phyloP scores from a whole-genome alignment of 1,284 basidiomycete species.

The Ganoderma lucidum region DNA sequence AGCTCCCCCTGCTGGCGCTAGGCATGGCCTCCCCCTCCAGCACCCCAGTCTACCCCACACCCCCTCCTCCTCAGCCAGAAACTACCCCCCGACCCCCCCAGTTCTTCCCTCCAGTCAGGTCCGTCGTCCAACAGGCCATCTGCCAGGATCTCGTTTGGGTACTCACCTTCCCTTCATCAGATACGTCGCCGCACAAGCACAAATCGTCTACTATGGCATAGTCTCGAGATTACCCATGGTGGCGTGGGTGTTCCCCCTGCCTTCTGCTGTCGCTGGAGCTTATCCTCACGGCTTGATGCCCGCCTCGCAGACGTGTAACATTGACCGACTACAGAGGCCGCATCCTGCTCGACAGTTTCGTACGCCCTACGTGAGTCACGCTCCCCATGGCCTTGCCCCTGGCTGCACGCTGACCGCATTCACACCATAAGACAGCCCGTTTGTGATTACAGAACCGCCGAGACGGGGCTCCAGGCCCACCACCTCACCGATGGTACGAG shows the following conservation, averaged over 20 bases:
- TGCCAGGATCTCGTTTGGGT: background rate
- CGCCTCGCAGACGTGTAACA: slow-evolving; percentile 44
- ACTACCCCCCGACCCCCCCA: slow-evolving; percentile 10
- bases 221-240: slow-evolving; percentile 55
- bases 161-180: slow-evolving; percentile 34
- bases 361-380: slow-evolving; percentile 58
- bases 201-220: slow-evolving; percentile 53
- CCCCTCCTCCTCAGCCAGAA: slow-evolving; percentile 12
- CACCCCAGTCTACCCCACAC: slow-evolving; percentile 21
- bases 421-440: slow-evolving; percentile 49
- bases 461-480: slow-evolving; percentile 54
- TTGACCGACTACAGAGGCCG: slow-evolving; percentile 59
- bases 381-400: slow-evolving; percentile 3
- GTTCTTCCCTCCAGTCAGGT: slow-evolving; percentile 39
- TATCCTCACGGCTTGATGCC: slow-evolving; percentile 41
- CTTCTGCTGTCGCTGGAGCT: slow-evolving; percentile 10
- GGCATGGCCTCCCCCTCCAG: slow-evolving; percentile 27
- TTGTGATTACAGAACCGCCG: slow-evolving; percentile 54
- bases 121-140: slow-evolving; percentile 2
- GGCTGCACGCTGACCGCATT: slow-evolving; percentile 9
- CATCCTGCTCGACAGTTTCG: slow-evolving; percentile 58
- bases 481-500: slow-evolving; percentile 52
- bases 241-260: slow-evolving; percentile 49
- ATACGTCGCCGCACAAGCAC: slow-evolving; percentile 56
- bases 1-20: slow-evolving; percentile 27